A percentile compares a stretch with the other conserved stretches of the same genome.
These are phyloP conservation scores for Mycena floridula DNA, from an alignment of 768 basidiomycete species.

Conservation along the genomic window DNA sequence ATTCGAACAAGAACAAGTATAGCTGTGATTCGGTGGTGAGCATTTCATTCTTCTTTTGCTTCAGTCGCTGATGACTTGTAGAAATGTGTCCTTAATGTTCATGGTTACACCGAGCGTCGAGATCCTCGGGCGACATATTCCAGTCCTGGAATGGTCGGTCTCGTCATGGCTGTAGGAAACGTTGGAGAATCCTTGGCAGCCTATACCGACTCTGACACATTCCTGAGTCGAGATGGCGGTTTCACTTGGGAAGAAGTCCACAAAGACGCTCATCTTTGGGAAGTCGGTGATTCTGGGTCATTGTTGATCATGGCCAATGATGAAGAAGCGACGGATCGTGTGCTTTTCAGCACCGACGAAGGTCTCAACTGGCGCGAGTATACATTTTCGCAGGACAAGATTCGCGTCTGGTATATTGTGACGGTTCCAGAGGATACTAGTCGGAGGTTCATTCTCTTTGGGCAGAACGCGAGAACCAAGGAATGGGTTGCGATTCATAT, in stretches of 20 bases:
- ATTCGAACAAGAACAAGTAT: constrained; percentile 73
- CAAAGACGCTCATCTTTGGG: constrained; percentile 97
- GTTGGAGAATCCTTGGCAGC: constrained; percentile 79
- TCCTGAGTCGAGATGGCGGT: constrained; percentile 93
- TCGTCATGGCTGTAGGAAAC: constrained; percentile 95
- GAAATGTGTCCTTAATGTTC: constrained; percentile 85
- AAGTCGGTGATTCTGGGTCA: constrained; percentile 96
- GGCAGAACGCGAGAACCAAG: constrained; percentile 43
- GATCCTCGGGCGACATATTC: constrained; percentile 93
- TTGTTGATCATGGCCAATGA: constrained; percentile 93
- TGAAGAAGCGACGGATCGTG: constrained; percentile 85
- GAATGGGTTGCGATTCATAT: constrained; percentile 69
- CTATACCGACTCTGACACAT: constrained; percentile 89
- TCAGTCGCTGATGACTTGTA: too few species aligned
- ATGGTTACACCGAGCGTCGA: constrained; percentile 90
- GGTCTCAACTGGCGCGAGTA: constrained; percentile 87
- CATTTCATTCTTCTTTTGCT: background rate
- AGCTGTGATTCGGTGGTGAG: constrained; percentile 62
- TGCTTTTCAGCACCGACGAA: constrained; percentile 87
- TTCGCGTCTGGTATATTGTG: constrained; percentile 72
- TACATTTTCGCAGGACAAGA: constrained; percentile 65
- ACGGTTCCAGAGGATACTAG: constrained; percentile 90
- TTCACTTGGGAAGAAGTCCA: constrained; percentile 99
- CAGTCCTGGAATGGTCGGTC: constrained; percentile 84
- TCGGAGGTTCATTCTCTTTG: constrained; percentile 84